Conservation (phyloP, 2,329 filamentous ascomycete species). For the Monosporascus cannonballus region DNA sequence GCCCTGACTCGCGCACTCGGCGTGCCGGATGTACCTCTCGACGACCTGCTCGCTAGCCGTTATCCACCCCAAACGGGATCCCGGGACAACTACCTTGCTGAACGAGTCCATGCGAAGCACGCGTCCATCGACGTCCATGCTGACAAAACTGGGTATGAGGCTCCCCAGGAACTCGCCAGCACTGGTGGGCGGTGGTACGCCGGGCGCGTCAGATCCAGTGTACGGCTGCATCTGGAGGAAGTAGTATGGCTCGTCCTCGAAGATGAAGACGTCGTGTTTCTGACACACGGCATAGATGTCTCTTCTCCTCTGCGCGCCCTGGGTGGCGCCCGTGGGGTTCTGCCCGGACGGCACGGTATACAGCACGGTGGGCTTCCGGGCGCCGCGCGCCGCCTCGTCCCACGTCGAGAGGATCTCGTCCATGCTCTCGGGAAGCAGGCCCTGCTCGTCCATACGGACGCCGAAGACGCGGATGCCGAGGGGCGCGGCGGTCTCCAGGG, state of each 20-base stretch:
- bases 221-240: slow-evolving; percentile 86
- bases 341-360: slow-evolving; percentile 70
- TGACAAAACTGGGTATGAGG: slow-evolving; percentile 70
- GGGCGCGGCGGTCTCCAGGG: slow-evolving; percentile 51
- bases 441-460: slow-evolving; percentile 46
- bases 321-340: slow-evolving; percentile 86
- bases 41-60: slow-evolving; percentile 81
- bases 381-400: slow-evolving; percentile 37
- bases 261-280: slow-evolving; percentile 79
- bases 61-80: slow-evolving; percentile 79
- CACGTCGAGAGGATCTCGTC: slow-evolving; percentile 45
- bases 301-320: slow-evolving; percentile 58
- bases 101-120: slow-evolving; percentile 90
- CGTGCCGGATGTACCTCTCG: slow-evolving; percentile 74
- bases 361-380: slow-evolving; percentile 47
- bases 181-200: slow-evolving; percentile 49
- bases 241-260: slow-evolving; percentile 94
- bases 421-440: slow-evolving; percentile 44
- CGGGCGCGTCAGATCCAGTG: slow-evolving; percentile 38
- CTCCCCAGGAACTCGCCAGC: slow-evolving; percentile 68
- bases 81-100: slow-evolving; percentile 83
- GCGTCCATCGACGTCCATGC: slow-evolving; percentile 78
- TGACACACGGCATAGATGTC: slow-evolving; percentile 73
- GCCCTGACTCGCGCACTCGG: slow-evolving; percentile 78
- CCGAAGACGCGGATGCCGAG: slow-evolving; percentile 48